Evolutionary conservation across 78 protist genomes (phyloP).

Genomic region (Dictyostelium capitatum): DNA sequence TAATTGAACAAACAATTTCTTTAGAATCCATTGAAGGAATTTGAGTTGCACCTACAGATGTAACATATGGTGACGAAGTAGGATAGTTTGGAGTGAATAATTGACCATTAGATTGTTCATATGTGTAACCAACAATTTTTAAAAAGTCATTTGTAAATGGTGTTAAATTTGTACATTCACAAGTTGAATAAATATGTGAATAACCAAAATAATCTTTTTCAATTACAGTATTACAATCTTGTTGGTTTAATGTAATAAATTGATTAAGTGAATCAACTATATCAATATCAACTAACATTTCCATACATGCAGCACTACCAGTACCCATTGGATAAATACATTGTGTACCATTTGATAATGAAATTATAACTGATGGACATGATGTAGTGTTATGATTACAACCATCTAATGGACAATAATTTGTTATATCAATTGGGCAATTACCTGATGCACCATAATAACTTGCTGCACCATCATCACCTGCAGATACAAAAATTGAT

Average conservation of each 20-base stretch:
- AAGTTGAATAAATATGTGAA: slow-evolving; percentile 49
- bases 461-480: not conserved
- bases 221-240: not conserved
- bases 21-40: not conserved
- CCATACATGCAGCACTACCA: not conserved
- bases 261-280: too few relatives aligned
- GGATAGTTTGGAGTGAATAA: slow-evolving; percentile 76
- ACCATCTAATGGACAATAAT: not conserved
- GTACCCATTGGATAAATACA: not conserved
- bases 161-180: slow-evolving; percentile 36
- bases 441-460: not conserved
- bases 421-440: not conserved
- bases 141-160: not conserved
- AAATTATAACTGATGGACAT: not conserved
- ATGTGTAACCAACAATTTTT: slow-evolving; percentile 40
- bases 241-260: too few relatives aligned
- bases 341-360: not conserved
- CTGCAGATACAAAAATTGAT: not conserved
- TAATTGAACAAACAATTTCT: slow-evolving; percentile 72
- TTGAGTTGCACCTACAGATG: slow-evolving; percentile 79
- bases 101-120: slow-evolving; percentile 24
- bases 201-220: slow-evolving; percentile 32
- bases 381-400: not conserved
- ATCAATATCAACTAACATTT: not conserved
- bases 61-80: slow-evolving; percentile 81